Base-by-base conservation (phyloP, 2,329 filamentous ascomycete species). In the Fusarium newnesense region DNA sequence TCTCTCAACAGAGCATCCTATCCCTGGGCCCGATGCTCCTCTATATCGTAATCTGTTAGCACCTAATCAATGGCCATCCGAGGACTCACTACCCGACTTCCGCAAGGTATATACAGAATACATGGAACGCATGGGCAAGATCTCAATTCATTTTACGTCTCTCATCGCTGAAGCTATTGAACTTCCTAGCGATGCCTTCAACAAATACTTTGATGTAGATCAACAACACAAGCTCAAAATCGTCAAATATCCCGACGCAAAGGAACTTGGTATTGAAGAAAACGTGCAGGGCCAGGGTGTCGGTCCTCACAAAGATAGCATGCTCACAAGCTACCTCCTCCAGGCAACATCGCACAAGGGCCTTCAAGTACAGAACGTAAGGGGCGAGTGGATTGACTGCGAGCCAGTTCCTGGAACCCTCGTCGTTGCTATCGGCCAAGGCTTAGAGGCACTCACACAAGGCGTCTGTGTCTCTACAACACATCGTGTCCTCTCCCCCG, bases 181-280 rank as follows among this genome's bases (percentile, higher is more conserved):
- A 15, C 86, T 97, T 10, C 89, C 92, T 0, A 70, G 86, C 1
- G 83, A 87, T 57, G 93, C 94, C 0, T 97, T 97, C 81, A 85
- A 90, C 79, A 90, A 89, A 76, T 97, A 95, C 85, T 96, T 96
- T 82, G 93, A 95, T 79, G 76, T 87, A 85, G 81, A 88, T 75
- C 85, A 89, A 84, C 94, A 96, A 83, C 94, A 97, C 84, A 97
- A 97, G 85, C 87, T 97, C 77, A 97, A 97, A 85, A 92, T 97
- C 67, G 92, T 97, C 68, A 94, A 93, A 84, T 97, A 96, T 79
- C 94, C 94, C 0, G 94, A 96, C 79, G 81, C 89, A 18, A 82
- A 84, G n/a, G 87, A 90, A 79, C 83, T 93, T 4, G 88, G 87
- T 0, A 80, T 86, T 6, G 80, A 73, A 26, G 80, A 78, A 6